Evolutionary conservation across 2,329 filamentous ascomycete genomes (phyloP), one percentile per base, ranked within the genome.

Genomic region (Penicillium palitans): DNA sequence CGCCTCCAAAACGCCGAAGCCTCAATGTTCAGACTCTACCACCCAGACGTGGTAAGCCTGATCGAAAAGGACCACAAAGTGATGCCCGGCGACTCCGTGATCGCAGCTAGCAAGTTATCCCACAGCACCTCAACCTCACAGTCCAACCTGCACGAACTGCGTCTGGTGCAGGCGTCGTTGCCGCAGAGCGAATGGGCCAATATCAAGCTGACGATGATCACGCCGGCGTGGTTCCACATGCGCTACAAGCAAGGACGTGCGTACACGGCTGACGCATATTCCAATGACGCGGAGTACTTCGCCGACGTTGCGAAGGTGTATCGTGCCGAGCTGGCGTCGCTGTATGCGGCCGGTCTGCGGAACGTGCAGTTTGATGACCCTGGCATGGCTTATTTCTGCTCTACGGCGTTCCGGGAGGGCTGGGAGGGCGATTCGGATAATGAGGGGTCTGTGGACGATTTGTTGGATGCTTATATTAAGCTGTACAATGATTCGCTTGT

Each of bases 401-500:
- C 85, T 27, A 79, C 87, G 53, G 84, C 86, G 69, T 90, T 90
- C 83, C 82, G 89, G 31, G 76, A 84, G 49, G 88, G 88, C 13
- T 91, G 87, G 85, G 83, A 83, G 42, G 82, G 82, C 9, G 89
- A 91, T 70, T 76, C 81, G 48, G 82, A 86, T 66, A 91, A 91
- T 71, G 83, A 81, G 47, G 84, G 86, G 70, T 84, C 84, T 0
- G 84, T 88, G 2, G 88, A 90, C 42, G 86, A 88, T 64, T 84
- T 91, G 29, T 82, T 93, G 15, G 88, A 90, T 65, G 84, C 87
- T 17, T 93, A 93, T 76, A 88, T 93, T 70, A 79, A 82, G 60
- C 84, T 91, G 62, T 92, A 92, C 80, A 92, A 92, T 72, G 86
- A 89, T 72, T 86, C 81, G 66, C 80, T 91, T 66, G 78, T 79